Evolutionary conservation across 768 basidiomycete genomes (phyloP).

Genomic region (Kwoniella newhampshirensis): DNA sequence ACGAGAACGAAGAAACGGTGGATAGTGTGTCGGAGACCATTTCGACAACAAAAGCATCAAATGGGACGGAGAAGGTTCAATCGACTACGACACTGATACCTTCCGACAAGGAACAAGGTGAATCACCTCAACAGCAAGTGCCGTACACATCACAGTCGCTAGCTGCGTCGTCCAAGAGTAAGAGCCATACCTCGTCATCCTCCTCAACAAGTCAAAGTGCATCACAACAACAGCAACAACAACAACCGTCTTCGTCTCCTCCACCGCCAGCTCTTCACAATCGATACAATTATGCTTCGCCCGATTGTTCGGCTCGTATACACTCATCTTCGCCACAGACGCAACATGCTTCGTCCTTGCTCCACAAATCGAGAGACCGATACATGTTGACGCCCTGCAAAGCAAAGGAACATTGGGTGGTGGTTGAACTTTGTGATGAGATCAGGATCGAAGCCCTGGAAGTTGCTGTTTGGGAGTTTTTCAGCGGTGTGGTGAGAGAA

Average conservation of each 20-base stretch:
- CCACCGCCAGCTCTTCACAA: slow-evolving; percentile 47
- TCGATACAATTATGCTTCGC: slow-evolving; percentile 89
- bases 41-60: background rate
- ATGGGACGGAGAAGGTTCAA: background rate
- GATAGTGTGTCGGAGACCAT: background rate
- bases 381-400: slow-evolving; percentile 96
- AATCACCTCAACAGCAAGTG: background rate
- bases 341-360: slow-evolving; percentile 77
- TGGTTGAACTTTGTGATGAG: slow-evolving; percentile 96
- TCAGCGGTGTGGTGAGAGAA: slow-evolving; percentile 92
- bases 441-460: slow-evolving; percentile 95
- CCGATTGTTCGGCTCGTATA: slow-evolving; percentile 90
- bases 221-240: slow-evolving; percentile 3
- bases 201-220: background rate
- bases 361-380: slow-evolving; percentile 83
- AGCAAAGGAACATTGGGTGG: slow-evolving; percentile 66
- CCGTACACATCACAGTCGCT: background rate
- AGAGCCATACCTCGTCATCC: slow-evolving; percentile 1
- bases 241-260: slow-evolving; percentile 10
- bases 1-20: slow-evolving; percentile 9
- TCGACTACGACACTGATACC: background rate
- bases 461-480: slow-evolving; percentile 96
- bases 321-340: slow-evolving; percentile 77
- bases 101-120: background rate
- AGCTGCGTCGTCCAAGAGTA: background rate